These are phyloP conservation scores for Candida glaebosa DNA, from an alignment of 805 yeast genomes.

Conservation along the genomic window DNA sequence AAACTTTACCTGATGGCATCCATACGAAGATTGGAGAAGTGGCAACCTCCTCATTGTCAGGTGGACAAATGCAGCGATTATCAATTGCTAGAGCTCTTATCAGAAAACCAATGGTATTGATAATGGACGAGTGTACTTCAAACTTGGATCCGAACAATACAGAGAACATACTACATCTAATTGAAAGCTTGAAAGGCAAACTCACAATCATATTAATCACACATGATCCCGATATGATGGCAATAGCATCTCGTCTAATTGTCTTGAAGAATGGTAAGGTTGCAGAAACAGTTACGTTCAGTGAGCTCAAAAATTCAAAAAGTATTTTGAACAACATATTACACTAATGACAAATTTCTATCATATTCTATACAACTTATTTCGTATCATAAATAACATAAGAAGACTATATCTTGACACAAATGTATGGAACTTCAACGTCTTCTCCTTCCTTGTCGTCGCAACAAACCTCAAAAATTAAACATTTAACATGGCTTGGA, in stretches of 20 bases:
- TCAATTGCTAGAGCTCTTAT: constrained; percentile 81
- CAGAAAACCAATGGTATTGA: constrained; percentile 57
- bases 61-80: constrained; percentile 87
- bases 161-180: constrained; percentile 44
- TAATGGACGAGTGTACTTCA: constrained; percentile 89
- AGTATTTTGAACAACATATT: neutral
- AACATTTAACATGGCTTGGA: constrained; percentile 65
- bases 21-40: constrained; percentile 50
- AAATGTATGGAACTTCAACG: constrained; percentile 88
- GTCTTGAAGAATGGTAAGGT: constrained; percentile 48
- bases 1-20: constrained; percentile 53
- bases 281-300: constrained; percentile 42
- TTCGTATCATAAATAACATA: neutral
- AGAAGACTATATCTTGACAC: constrained; percentile 40
- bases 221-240: constrained; percentile 69
- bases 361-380: neutral
- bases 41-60: constrained; percentile 55
- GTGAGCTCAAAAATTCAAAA: constrained; percentile 5
- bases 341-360: neutral
- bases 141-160: constrained; percentile 72
- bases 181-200: constrained; percentile 32
- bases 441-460: constrained; percentile 93
- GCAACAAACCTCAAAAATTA: constrained; percentile 86
- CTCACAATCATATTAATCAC: constrained; percentile 61
- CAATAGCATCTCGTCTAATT: constrained; percentile 48